Base-by-base conservation (phyloP, 2,329 filamentous ascomycete genomes). In the Nemania sp. region DNA sequence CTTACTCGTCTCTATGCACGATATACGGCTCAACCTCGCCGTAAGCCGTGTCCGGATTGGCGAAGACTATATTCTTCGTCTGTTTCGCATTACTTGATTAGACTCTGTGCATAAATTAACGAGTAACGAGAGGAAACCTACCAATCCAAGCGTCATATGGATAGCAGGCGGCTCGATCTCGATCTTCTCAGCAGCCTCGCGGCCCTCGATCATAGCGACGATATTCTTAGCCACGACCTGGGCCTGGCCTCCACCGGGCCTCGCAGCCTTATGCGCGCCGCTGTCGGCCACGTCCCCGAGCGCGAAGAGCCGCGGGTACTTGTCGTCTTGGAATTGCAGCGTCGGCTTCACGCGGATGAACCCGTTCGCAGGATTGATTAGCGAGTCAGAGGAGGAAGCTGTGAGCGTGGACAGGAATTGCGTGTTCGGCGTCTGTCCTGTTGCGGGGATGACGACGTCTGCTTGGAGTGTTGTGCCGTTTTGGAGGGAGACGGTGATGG, bases 281-380 rank as follows among this genome's bases (percentile, higher is more conserved):
- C 72, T 72, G 15, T 77, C 75, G 14, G 78, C 75, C 4, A 83
- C 73, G 61, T 83, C 80, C 5, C 80, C 80, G 1, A 78, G 70
- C 1, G 80, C 79, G 56, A 77, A 83, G 6, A 82, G 71, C 33
- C 77, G 65, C 0, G 69, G 65, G 37, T 73, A 73, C 43, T 56
- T 44, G 22, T 55, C 49, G 44, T 70, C 66, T 1, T 39, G 47
- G n/a, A 82, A 66, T 46, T 82, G 80, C 41, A 82, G 65, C 1
- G 77, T 80, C 3, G 72, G 70, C 28, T 64, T 66, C 3, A 82
- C 75, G 2, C 68, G 65, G 37, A 80, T 71, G 45, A 68, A 70
- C 0, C 67, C 65, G 49, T 70, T 71, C 14, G 28, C 23, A 0
- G 64, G 61, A 57, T 70, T 70, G 46, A 68, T 37, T 15, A 70